Percentiles rank a stretch among this genome's conserved stretches.
Conservation (phyloP, 176 grass and related monocot genomes). For the Phyllostachys edulis region DNA sequence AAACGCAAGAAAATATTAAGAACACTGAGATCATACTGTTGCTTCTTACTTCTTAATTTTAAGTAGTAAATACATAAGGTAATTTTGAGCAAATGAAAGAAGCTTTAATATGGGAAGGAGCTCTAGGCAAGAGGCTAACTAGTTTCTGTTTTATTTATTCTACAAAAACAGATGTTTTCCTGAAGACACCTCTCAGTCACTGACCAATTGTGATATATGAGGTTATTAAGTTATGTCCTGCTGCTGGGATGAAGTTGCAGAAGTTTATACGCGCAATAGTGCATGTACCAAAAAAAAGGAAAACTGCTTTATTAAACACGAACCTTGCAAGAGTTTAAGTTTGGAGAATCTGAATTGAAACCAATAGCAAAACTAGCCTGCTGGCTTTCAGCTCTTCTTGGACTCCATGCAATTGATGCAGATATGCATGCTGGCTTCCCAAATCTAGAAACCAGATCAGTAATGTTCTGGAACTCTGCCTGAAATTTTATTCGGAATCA, state of each 20-base stretch:
- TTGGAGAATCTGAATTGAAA: conserved; percentile 80
- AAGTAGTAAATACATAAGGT: not conserved
- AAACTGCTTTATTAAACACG: conserved; percentile 21
- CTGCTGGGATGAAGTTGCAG: conserved; percentile 1
- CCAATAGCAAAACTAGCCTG: conserved; percentile 84
- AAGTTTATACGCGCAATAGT: not conserved
- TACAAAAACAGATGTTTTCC: not conserved
- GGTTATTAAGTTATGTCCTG: not conserved
- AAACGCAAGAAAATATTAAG: conserved; percentile 23
- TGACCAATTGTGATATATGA: not conserved
- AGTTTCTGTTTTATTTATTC: conserved; percentile 7
- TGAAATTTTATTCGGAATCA: conserved; percentile 36
- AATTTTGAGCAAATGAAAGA: not conserved
- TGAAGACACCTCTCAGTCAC: not conserved
- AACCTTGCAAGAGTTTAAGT: conserved; percentile 91
- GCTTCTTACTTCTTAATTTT: not conserved
- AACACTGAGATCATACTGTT: not conserved
- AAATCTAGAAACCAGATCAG: conserved; percentile 63
- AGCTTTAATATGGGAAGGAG: not conserved
- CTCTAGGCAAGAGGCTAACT: not conserved
- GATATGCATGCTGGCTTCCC: conserved; percentile 65
- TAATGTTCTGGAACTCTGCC: conserved; percentile 91
- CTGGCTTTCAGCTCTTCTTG: conserved; percentile 55
- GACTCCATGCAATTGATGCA: conserved; percentile 83
- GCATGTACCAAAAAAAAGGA: not conserved